These are phyloP conservation scores for Fusarium sp. DNA, from an alignment of 2,329 filamentous ascomycete species.

Conservation along the genomic window DNA sequence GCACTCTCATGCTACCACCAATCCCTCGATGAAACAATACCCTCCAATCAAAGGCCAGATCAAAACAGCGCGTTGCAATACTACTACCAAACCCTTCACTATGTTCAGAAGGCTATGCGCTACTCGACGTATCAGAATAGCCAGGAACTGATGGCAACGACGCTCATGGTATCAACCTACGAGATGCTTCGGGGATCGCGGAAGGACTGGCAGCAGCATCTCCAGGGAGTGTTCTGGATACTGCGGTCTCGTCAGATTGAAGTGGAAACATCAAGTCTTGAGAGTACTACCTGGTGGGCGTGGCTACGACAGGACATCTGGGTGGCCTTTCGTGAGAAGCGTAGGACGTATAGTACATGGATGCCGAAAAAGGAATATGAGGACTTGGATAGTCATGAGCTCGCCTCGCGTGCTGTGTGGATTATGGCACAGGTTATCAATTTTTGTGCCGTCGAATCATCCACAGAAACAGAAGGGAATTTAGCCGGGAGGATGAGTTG, in stretches of 20 bases:
- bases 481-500: constrained; percentile 14
- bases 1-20: constrained; percentile 60
- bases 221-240: constrained; percentile 76
- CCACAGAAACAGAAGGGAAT: constrained; percentile 4
- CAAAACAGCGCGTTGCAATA: constrained; percentile 58
- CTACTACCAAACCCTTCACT: constrained; percentile 73
- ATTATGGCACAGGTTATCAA: constrained; percentile 69
- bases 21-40: constrained; percentile 21
- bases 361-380: constrained; percentile 63
- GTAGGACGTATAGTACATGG: constrained; percentile 71
- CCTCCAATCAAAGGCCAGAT: not conserved
- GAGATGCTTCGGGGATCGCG: constrained; percentile 71
- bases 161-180: constrained; percentile 72
- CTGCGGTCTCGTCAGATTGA: constrained; percentile 72
- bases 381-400: constrained; percentile 65
- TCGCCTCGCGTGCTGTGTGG: constrained; percentile 67
- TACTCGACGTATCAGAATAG: constrained; percentile 70
- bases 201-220: constrained; percentile 70
- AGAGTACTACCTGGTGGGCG: constrained; percentile 73
- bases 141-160: constrained; percentile 69
- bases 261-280: constrained; percentile 68
- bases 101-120: constrained; percentile 70
- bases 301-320: constrained; percentile 76
- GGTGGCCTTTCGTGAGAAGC: constrained; percentile 71
- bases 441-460: constrained; percentile 57